Conservation (phyloP, 306 rosid genomes). For the Delonix regia region DNA sequence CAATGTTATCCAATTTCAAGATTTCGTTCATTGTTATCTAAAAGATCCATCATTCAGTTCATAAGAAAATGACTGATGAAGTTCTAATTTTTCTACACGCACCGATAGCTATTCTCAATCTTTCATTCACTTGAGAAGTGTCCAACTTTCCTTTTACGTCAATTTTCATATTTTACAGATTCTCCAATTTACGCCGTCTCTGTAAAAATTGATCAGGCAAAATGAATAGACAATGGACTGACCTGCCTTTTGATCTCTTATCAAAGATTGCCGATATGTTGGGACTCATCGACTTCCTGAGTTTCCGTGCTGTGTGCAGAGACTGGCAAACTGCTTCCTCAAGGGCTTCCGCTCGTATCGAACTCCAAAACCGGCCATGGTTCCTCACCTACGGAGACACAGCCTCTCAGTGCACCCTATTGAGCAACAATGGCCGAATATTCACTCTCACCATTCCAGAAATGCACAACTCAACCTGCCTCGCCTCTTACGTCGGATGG, state of each 20-base stretch:
- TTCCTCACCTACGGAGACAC: slow-evolving; percentile 27
- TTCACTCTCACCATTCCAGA: slow-evolving; percentile 23
- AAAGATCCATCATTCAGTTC: too few species aligned
- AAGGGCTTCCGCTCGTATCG: not conserved
- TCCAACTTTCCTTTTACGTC: too few species aligned
- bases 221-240: slow-evolving; percentile 25
- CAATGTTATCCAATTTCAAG: too few species aligned
- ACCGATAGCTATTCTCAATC: too few species aligned
- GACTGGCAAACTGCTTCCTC: slow-evolving; percentile 39
- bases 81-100: too few species aligned
- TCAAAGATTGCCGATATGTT: slow-evolving; percentile 16
- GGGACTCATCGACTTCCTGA: slow-evolving; percentile 25
- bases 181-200: not conserved
- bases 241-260: slow-evolving; percentile 33
- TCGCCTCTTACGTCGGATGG: slow-evolving; percentile 49
- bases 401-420: not conserved
- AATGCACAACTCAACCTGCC: slow-evolving; percentile 40
- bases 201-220: too few species aligned
- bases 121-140: too few species aligned
- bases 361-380: slow-evolving; percentile 12
- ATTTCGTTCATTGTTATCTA: too few species aligned
- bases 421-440: not conserved
- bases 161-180: too few species aligned
- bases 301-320: slow-evolving; percentile 45
- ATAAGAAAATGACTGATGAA: too few species aligned